These are phyloP conservation scores for Neurospora intermedia DNA, from an alignment of 495 filamentous ascomycete species.

Conservation along the genomic window DNA sequence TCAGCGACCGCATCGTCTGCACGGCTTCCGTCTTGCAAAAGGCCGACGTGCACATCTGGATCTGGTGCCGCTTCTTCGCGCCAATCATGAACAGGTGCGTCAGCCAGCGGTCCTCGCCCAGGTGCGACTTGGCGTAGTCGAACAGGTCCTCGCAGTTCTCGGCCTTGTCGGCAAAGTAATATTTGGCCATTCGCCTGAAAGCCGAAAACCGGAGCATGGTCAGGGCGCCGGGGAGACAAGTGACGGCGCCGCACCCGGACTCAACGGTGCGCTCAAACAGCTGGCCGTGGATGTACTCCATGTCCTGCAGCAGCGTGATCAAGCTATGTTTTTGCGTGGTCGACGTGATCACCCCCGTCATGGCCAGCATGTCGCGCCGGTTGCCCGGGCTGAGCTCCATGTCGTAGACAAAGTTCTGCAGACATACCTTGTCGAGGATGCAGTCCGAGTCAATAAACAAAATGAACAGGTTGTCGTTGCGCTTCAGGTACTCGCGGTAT, in stretches of 20 bases:
- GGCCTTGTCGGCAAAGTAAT: constrained; percentile 96
- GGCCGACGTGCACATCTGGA: constrained; percentile 92
- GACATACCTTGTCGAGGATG: constrained; percentile 82
- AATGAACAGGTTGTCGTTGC: constrained; percentile 88
- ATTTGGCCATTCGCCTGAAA: constrained; percentile 94
- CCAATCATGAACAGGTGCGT: constrained; percentile 99
- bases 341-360: constrained; percentile 96
- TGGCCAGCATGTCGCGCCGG: constrained; percentile 87
- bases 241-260: constrained; percentile 89
- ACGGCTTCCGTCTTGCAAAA: constrained; percentile 99
- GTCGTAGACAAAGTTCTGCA: constrained; percentile 98
- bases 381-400: constrained; percentile 97
- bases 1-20: constrained; percentile 70
- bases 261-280: constrained; percentile 95
- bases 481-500: constrained; percentile 78
- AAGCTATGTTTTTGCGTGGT: constrained; percentile 83
- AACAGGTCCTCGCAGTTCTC: constrained; percentile 95
- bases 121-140: constrained; percentile 89
- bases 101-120: constrained; percentile 95
- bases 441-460: constrained; percentile 98
- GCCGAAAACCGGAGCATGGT: constrained; percentile 95
- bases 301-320: constrained; percentile 89
- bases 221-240: constrained; percentile 86
- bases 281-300: constrained; percentile 97
- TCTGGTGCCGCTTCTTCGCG: constrained; percentile 83